phyloP scores from a whole-genome alignment of 2,329 filamentous ascomycete species.

The Penicillium palitans region DNA sequence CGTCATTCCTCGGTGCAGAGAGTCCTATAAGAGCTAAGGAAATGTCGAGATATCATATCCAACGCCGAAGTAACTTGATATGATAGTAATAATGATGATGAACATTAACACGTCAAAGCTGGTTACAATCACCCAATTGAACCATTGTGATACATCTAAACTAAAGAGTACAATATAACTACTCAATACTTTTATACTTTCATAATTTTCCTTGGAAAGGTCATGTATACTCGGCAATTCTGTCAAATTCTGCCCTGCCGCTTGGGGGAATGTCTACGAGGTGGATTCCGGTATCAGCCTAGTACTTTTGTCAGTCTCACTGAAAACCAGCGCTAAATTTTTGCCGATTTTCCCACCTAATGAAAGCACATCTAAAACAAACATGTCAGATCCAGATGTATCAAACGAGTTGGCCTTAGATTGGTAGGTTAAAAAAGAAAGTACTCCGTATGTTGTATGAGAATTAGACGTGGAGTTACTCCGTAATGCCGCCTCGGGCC shows the following conservation, averaged over 20 bases:
- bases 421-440: constrained; percentile 1
- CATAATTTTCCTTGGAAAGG: not conserved
- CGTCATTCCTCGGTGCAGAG: not conserved
- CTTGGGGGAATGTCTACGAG: not conserved
- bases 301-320: constrained; percentile 8
- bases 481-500: constrained; percentile 4
- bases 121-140: not conserved
- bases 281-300: not conserved
- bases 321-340: not conserved
- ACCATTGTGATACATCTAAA: not conserved
- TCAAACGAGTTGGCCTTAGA: not conserved
- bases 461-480: not conserved
- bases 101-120: not conserved
- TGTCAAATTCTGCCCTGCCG: not conserved
- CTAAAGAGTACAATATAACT: not conserved
- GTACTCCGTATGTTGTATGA: not conserved
- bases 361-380: not conserved
- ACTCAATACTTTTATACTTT: not conserved
- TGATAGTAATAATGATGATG: not conserved
- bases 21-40: not conserved
- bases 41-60: not conserved
- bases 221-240: not conserved
- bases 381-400: not conserved
- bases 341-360: not conserved
- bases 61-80: not conserved